These are phyloP conservation scores for Leishmania turanica DNA, from an alignment of 208 protist genomes.

Conservation along the genomic window DNA sequence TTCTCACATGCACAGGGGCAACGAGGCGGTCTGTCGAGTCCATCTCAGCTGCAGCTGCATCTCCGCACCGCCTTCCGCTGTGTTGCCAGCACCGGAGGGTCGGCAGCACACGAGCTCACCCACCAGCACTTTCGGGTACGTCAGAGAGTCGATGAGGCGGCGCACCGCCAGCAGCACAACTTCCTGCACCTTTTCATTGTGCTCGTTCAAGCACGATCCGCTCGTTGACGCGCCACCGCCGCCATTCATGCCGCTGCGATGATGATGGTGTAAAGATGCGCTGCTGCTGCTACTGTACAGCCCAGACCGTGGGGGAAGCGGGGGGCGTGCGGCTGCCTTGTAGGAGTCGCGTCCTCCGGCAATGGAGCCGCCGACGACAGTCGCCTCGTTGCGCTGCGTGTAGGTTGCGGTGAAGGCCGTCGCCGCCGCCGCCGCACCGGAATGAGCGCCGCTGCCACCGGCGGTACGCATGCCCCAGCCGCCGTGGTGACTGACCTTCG, in stretches of 20 bases:
- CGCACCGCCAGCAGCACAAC: constrained; percentile 68
- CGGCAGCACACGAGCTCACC: constrained; percentile 28
- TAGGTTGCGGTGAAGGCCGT: constrained; percentile 25
- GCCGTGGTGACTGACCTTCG: background rate
- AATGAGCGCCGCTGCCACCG: background rate
- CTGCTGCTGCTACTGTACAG: constrained; percentile 2
- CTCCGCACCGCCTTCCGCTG: background rate
- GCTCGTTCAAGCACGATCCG: constrained; percentile 28
- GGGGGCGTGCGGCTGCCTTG: constrained; percentile 2
- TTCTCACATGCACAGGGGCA: constrained; percentile 52
- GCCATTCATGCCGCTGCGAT: background rate
- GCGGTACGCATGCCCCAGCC: background rate
- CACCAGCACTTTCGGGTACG: constrained; percentile 69
- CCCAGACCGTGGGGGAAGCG: constrained; percentile 1
- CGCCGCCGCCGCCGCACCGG: background rate
- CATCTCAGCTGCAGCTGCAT: constrained; percentile 37
- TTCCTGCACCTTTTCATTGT: constrained; percentile 78
- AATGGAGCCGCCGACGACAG: background rate
- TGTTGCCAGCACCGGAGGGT: background rate
- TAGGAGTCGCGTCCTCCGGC: background rate
- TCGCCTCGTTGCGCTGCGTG: constrained; percentile 25
- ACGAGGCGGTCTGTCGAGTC: constrained; percentile 44
- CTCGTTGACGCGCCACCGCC: constrained; percentile 1
- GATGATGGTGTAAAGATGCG: background rate
- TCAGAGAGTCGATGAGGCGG: constrained; percentile 52